Percentiles rank a stretch among this genome's conserved stretches.
These are phyloP conservation scores for Cochlearia excelsa DNA, from an alignment of 345 rosid genomes.

Conservation along the genomic window DNA sequence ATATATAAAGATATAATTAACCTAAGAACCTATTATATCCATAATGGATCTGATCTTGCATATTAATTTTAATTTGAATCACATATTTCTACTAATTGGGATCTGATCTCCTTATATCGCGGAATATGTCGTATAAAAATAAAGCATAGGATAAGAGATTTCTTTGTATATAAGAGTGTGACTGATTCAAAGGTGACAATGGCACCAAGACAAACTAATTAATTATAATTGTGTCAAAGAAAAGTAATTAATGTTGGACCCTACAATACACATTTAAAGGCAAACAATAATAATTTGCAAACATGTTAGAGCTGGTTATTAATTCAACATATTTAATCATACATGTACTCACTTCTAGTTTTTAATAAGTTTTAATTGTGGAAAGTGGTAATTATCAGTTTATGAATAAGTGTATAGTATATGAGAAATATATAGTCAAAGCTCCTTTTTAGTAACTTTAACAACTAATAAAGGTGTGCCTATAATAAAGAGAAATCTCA, in stretches of 20 bases:
- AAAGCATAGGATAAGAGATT: no score
- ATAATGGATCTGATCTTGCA: no score
- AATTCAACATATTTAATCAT: slow-evolving; percentile 28
- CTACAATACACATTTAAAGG: slow-evolving; percentile 33
- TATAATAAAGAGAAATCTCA: slow-evolving; percentile 13
- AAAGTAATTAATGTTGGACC: slow-evolving; percentile 31
- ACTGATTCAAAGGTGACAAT: slow-evolving; percentile 16
- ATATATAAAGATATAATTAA: no score
- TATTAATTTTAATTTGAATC: no score
- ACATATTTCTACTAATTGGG: no score
- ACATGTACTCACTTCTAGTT: slow-evolving; percentile 11
- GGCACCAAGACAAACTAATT: slow-evolving; percentile 34
- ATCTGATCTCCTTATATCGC: no score
- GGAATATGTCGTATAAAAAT: no score
- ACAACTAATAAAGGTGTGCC: slow-evolving; percentile 32
- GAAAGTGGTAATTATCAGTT: slow-evolving; percentile 13
- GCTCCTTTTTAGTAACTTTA: slow-evolving; percentile 29
- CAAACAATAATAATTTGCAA: slow-evolving; percentile 29
- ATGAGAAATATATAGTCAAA: slow-evolving; percentile 21
- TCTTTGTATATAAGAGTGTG: no score
- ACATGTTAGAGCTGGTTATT: slow-evolving; percentile 30
- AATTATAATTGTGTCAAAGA: slow-evolving; percentile 21
- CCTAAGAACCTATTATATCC: no score
- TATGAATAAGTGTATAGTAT: slow-evolving; percentile 7
- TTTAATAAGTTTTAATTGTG: slow-evolving; percentile 4